Conservation (phyloP, 768 basidiomycete species). For the Hysterangium stoloniferum region DNA sequence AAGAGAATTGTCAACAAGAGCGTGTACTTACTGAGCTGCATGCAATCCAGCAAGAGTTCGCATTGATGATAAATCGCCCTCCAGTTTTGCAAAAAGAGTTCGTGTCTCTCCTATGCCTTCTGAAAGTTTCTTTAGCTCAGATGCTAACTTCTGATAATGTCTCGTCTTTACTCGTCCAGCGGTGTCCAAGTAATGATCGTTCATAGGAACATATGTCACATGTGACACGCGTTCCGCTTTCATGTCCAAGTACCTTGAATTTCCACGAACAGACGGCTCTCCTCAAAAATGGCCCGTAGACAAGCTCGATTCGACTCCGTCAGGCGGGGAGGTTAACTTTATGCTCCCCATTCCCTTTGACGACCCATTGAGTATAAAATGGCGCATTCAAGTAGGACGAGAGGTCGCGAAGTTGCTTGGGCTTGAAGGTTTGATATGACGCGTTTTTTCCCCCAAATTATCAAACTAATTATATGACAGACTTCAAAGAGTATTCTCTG, state of each 20-base stretch:
- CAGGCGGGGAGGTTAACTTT: slow-evolving; percentile 58
- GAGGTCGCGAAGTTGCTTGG: slow-evolving; percentile 37
- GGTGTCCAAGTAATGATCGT: slow-evolving; percentile 3
- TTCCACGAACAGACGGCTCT: slow-evolving; percentile 56
- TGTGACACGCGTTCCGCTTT: background rate
- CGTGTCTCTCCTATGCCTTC: slow-evolving; percentile 64
- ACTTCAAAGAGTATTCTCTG: slow-evolving; percentile 50
- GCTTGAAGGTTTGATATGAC: slow-evolving; percentile 6
- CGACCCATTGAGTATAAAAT: slow-evolving; percentile 45
- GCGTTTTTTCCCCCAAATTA: slow-evolving; percentile 1
- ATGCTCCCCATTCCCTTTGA: slow-evolving; percentile 49
- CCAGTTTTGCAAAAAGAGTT: slow-evolving; percentile 67
- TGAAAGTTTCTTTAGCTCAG: slow-evolving; percentile 59
- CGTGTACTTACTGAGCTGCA: slow-evolving; percentile 65
- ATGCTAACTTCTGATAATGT: slow-evolving; percentile 70
- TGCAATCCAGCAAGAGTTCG: slow-evolving; percentile 68
- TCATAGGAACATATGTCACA: slow-evolving; percentile 8
- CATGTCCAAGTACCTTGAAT: slow-evolving; percentile 43
- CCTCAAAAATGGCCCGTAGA: slow-evolving; percentile 46
- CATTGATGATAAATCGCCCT: slow-evolving; percentile 74
- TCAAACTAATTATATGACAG: slow-evolving; percentile 24
- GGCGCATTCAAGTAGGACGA: slow-evolving; percentile 41
- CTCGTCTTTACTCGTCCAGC: slow-evolving; percentile 52
- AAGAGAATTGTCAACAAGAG: background rate
- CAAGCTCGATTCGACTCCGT: slow-evolving; percentile 29